phyloP scores from a whole-genome alignment of 345 rosid genomes.

The Firmiana major region DNA sequence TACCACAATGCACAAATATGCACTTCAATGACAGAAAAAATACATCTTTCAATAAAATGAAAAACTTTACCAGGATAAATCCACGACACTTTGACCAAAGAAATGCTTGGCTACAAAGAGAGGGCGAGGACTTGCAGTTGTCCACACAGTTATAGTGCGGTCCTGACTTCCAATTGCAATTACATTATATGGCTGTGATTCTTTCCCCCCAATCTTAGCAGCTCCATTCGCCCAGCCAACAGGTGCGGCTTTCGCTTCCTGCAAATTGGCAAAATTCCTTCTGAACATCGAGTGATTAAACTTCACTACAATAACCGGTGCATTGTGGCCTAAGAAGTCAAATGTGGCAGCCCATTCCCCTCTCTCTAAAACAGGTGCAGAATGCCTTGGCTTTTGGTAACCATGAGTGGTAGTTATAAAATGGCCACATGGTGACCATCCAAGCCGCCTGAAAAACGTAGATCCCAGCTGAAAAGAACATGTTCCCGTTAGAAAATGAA shows the following conservation, averaged over 20 bases:
- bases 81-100: constrained; percentile 96
- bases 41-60: constrained; percentile 7
- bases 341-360: constrained; percentile 98
- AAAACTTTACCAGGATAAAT: constrained; percentile 79
- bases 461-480: constrained; percentile 74
- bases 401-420: constrained; percentile 97
- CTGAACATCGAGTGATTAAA: constrained; percentile 94
- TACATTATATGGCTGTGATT: constrained; percentile 80
- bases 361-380: constrained; percentile 98
- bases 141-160: constrained; percentile 99
- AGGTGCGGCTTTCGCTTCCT: constrained; percentile 50
- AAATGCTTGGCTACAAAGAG: constrained; percentile 98
- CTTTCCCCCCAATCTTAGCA: constrained; percentile 74
- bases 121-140: constrained; percentile 95
- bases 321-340: constrained; percentile 97
- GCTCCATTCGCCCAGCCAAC: constrained; percentile 89
- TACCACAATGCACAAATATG: neutral
- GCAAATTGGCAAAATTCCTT: constrained; percentile 42
- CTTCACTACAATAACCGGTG: constrained; percentile 91
- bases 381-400: constrained; percentile 98
- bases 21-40: neutral
- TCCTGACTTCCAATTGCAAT: constrained; percentile 99
- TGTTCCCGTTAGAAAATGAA: constrained; percentile 20
- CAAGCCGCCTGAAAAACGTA: constrained; percentile 97
- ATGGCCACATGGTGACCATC: constrained; percentile 99